These are phyloP conservation scores for Salix purpurea DNA, from an alignment of 345 rosid genomes.

Conservation along the genomic window DNA sequence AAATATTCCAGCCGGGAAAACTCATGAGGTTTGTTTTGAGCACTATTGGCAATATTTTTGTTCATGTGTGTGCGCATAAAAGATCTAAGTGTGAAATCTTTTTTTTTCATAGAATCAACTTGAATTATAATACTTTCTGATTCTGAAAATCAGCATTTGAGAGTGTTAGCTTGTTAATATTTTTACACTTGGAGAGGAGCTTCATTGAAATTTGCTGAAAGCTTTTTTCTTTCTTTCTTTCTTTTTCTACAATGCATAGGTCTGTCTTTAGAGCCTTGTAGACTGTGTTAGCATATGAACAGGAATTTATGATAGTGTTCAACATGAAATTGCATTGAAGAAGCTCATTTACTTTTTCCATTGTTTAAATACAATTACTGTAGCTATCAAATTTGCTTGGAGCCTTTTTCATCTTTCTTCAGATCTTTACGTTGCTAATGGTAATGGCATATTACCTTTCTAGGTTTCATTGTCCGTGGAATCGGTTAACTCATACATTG, in stretches of 20 bases:
- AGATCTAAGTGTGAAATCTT: background rate
- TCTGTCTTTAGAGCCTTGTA: background rate
- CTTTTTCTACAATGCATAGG: background rate
- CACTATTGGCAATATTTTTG: background rate
- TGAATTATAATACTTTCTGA: background rate
- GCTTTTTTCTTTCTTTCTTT: no score
- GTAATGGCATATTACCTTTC: constrained; percentile 13
- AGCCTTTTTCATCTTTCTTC: background rate
- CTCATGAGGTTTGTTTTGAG: constrained; percentile 56
- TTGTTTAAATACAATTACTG: background rate
- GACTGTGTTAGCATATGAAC: background rate
- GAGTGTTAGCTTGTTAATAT: background rate
- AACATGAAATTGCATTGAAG: background rate
- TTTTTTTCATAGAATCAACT: background rate
- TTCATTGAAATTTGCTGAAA: background rate
- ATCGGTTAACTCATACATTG: constrained; percentile 82
- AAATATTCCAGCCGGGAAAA: constrained; percentile 71
- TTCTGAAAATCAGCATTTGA: background rate
- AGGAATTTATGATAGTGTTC: background rate
- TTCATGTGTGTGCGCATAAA: background rate
- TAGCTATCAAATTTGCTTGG: background rate
- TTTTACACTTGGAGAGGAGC: background rate
- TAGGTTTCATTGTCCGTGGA: constrained; percentile 83
- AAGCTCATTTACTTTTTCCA: background rate
- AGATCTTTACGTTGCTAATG: background rate